Evolutionary conservation across 208 protist species (phyloP).

Genomic region (Trichomonas vaginalis): DNA sequence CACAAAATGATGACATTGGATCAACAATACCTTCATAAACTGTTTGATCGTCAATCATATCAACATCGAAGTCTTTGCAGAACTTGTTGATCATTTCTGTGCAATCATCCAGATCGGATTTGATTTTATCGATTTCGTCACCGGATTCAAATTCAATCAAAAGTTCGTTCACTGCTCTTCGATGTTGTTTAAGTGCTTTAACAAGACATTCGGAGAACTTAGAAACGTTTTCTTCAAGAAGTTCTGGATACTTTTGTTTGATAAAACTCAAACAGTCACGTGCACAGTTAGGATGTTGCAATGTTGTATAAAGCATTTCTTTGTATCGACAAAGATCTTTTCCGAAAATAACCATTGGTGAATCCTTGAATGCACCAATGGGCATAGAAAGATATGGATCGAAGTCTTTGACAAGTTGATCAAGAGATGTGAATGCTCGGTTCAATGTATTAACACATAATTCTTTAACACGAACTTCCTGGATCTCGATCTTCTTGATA

Average conservation of each 20-base stretch:
- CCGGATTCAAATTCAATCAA: too few relatives aligned
- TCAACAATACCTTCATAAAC: too few relatives aligned
- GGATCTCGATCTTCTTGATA: background rate
- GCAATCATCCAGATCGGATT: too few relatives aligned
- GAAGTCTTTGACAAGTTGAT: background rate
- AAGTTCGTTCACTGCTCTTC: background rate
- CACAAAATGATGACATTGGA: too few relatives aligned
- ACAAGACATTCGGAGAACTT: background rate
- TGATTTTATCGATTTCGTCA: too few relatives aligned
- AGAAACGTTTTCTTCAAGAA: background rate
- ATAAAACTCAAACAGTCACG: background rate
- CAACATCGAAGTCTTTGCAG: too few relatives aligned
- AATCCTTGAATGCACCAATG: background rate
- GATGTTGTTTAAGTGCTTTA: background rate
- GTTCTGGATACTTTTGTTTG: background rate
- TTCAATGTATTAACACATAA: background rate
- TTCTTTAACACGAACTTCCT: background rate
- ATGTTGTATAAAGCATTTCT: background rate
- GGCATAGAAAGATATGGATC: background rate
- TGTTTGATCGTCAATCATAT: too few relatives aligned
- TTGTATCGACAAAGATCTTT: background rate
- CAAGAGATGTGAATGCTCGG: background rate
- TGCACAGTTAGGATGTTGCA: background rate
- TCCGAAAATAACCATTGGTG: background rate
- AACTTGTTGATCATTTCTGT: too few relatives aligned